phyloP scores from a whole-genome alignment of 2,329 filamentous ascomycete genomes.

The Microdochium bolleyi region DNA sequence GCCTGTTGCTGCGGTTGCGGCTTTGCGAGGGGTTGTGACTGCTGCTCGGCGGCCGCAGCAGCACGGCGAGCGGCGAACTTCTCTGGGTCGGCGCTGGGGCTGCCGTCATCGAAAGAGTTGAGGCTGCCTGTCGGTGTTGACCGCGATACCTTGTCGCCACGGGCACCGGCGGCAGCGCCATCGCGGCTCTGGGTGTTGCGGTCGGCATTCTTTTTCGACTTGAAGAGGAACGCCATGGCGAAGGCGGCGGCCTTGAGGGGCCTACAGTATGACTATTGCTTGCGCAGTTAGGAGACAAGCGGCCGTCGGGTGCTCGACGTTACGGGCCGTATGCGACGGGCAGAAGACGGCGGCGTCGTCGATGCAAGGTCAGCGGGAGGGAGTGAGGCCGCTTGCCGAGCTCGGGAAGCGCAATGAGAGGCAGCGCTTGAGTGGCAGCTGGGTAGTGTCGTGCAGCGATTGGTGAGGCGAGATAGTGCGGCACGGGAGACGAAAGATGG shows the following conservation, averaged over 20 bases:
- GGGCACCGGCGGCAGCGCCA: slow-evolving; percentile 37
- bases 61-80: slow-evolving; percentile 48
- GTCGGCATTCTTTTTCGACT: slow-evolving; percentile 70
- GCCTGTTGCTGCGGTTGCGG: slow-evolving; percentile 34
- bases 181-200: slow-evolving; percentile 49
- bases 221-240: slow-evolving; percentile 75
- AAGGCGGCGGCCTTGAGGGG: slow-evolving; percentile 25
- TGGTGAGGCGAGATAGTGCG: not conserved
- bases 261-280: slow-evolving; percentile 6
- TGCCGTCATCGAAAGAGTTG: slow-evolving; percentile 57
- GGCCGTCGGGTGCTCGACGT: not conserved
- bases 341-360: too few species aligned
- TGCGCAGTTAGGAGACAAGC: not conserved
- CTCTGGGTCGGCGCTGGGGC: slow-evolving; percentile 55
- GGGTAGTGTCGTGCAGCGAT: not conserved
- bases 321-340: too few species aligned
- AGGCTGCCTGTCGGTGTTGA: slow-evolving; percentile 72
- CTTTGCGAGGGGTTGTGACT: slow-evolving; percentile 35
- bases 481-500: not conserved
- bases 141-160: slow-evolving; percentile 53
- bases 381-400: too few species aligned
- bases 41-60: slow-evolving; percentile 40
- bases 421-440: not conserved
- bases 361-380: too few species aligned
- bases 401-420: too few species aligned